These are phyloP conservation scores for Pleurozium schreberi DNA, from an alignment of 225 moss, liverwort and hornwort genomes.

Conservation along the genomic window DNA sequence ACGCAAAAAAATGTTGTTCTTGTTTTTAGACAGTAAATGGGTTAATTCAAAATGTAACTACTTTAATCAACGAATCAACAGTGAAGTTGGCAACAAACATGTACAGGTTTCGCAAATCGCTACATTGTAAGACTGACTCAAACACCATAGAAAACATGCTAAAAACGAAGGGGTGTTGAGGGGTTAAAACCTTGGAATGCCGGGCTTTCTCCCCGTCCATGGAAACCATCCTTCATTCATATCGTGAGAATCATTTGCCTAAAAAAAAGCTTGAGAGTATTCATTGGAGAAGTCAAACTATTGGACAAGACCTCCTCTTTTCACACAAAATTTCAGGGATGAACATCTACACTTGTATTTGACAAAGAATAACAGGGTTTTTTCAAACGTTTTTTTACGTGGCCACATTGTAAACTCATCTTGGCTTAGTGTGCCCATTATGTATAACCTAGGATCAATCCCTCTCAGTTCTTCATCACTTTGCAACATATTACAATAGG, in stretches of 20 bases:
- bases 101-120: no score
- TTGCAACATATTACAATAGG: background rate
- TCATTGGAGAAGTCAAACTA: background rate
- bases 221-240: background rate
- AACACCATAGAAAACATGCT: no score
- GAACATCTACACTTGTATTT: background rate
- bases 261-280: no score
- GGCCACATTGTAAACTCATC: background rate
- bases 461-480: background rate
- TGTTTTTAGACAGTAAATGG: no score
- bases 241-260: accelerated
- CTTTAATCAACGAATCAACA: no score
- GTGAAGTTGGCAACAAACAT: no score
- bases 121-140: no score
- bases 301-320: accelerated
- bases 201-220: background rate
- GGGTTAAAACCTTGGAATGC: background rate
- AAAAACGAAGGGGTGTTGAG: no score
- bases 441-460: no score
- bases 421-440: no score
- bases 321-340: background rate
- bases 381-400: background rate
- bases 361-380: accelerated
- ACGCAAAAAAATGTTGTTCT: no score
- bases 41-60: no score